Conservation (phyloP, 768 basidiomycete species). For the Nidularia sp. region DNA sequence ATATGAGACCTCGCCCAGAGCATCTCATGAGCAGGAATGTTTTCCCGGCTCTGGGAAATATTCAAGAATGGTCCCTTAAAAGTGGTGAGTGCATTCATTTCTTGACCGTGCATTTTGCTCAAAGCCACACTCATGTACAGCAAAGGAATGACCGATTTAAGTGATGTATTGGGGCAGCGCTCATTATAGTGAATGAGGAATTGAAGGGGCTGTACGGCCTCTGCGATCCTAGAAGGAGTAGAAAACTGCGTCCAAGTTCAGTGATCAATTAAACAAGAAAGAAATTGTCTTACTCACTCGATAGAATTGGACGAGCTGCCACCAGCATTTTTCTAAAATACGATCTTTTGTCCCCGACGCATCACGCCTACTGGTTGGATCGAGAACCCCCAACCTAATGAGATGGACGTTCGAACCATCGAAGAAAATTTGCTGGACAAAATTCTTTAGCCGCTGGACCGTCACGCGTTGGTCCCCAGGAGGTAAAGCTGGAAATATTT, state of each 20-base stretch:
- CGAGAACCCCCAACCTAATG: background rate
- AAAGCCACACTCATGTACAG: constrained; percentile 8
- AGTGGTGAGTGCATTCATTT: constrained; percentile 4
- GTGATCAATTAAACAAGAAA: background rate
- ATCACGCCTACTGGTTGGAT: background rate
- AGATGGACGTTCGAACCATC: background rate
- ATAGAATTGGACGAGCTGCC: constrained; percentile 5
- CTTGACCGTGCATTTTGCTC: constrained; percentile 5
- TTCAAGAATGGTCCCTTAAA: constrained; percentile 3
- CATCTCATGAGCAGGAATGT: background rate
- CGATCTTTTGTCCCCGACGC: background rate
- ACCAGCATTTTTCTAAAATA: constrained; percentile 2
- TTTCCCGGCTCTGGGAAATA: background rate
- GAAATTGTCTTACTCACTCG: constrained; percentile 1
- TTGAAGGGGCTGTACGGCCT: constrained; percentile 5
- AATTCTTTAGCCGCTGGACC: constrained; percentile 3
- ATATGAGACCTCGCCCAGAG: background rate
- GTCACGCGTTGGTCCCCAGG: constrained; percentile 3
- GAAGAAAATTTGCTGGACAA: constrained; percentile 4
- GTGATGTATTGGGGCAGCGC: background rate
- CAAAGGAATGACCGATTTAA: constrained; percentile 1
- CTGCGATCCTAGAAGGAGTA: constrained; percentile 5
- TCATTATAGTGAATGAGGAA: constrained; percentile 4
- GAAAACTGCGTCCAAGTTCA: constrained; percentile 2
- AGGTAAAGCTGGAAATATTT: constrained; percentile 1